Conservation (phyloP, 208 protist species). For the Angomonas ambiguus region DNA sequence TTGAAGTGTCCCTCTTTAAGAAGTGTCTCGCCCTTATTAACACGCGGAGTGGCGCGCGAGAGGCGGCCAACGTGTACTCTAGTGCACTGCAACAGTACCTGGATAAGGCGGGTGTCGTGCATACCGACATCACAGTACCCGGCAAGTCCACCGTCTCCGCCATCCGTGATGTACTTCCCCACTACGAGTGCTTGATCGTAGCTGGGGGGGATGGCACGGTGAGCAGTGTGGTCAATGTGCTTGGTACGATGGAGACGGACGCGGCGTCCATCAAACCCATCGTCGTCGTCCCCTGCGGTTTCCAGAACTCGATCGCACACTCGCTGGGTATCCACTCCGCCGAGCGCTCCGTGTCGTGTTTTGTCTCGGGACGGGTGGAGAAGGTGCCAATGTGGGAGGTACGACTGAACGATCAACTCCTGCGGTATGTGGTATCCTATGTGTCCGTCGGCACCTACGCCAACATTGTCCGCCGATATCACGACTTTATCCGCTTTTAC, state of each 20-base stretch:
- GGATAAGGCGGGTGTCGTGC: conserved; percentile 57
- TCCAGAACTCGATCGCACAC: conserved; percentile 74
- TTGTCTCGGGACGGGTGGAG: conserved; percentile 50
- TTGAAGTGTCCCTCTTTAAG: conserved; percentile 20
- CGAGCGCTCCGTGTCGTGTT: conserved; percentile 54
- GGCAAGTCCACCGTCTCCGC: conserved; percentile 32
- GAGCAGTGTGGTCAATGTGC: conserved; percentile 58
- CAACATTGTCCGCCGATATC: conserved; percentile 39
- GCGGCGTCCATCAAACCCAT: conserved; percentile 27
- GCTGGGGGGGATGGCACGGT: conserved; percentile 80
- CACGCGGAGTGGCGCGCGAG: conserved; percentile 61
- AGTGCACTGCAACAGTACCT: conserved; percentile 60
- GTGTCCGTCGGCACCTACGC: conserved; percentile 57
- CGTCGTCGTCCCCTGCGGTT: conserved; percentile 60
- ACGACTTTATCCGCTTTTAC: conserved; percentile 32
- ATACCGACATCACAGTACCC: conserved; percentile 51
- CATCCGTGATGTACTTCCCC: conserved; percentile 14
- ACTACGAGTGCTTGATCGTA: conserved; percentile 44
- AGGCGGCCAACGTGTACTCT: conserved; percentile 35
- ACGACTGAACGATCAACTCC: conserved; percentile 18
- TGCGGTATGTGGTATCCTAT: conserved; percentile 69
- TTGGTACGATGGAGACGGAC: conserved; percentile 12
- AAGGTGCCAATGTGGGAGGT: conserved; percentile 70
- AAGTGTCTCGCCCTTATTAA: conserved; percentile 60
- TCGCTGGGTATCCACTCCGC: conserved; percentile 61